Evolutionary conservation across 805 yeast genomes (phyloP), one percentile per base, ranked within the genome.

Genomic region (Monosporozyma aerobia): DNA sequence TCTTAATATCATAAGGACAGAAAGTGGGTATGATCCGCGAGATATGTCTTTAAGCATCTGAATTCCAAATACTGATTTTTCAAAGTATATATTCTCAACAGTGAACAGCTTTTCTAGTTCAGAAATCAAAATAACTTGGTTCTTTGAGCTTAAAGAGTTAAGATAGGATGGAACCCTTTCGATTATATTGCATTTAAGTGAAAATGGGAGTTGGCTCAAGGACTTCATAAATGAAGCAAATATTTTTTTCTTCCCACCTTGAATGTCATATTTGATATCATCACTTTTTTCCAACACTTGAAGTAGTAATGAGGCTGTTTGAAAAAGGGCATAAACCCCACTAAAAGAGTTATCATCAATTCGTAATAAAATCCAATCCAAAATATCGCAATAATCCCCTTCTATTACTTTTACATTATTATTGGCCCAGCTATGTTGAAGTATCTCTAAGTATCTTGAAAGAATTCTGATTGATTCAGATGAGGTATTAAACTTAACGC

Each of bases 361-460:
- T 48, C 81, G 66, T 16, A 65, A 58, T 2, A 70, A 43, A 8
- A 80, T 54, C 75, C 80, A 82, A 1, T 67, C 62, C 41, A 73
- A 67, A 19, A 82, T 72, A 56, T 81, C 85, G 39, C 59, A 60
- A 45, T 75, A 73, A 48, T 80, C 83, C 3, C 69, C 69, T 19
- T 62, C 56, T 7, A 77, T 59, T 1, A 60, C 61, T 1, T 56
- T 61, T 8, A 63, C 59, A 0, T 48, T 35, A 4, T 50, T 52
- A 1, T 49, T 39, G 1, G 70, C 44, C 72, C 79, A 70, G 0
- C 57, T 47, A 1, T 58, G 25, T 7, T 57, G 49, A 1, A 55
- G 49, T 3, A 54, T 48, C 14, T 54, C 53, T 39, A 68, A 50
- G 51, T 56, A 65, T 1, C 48, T 25, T 10, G 60, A 46, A 8